Base-by-base conservation (phyloP, 116 monocot species). In the Zostera marina region DNA sequence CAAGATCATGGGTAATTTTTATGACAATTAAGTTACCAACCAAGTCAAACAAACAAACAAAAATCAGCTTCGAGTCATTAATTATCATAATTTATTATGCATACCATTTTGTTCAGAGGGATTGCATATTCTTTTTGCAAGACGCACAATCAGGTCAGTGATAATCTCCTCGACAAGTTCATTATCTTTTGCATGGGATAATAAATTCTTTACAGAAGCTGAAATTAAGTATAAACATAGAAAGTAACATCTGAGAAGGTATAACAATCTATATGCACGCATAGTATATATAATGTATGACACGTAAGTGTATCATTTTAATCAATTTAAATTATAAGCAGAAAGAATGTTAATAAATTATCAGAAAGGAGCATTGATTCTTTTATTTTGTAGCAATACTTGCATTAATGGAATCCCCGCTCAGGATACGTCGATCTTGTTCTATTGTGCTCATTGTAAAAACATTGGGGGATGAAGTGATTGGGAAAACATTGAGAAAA, bases 181-280 rank as follows among this genome's bases (percentile, higher is more conserved):
- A 16, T 19, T 59, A 24, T 80, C 78, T 51, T 80, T 80, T 76
- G 68, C 65, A 46, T 53, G 72, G 44, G 69, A 65, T 14, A 85
- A 52, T 60, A 89, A 65, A 69, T 77, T 89, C 76, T 82, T 96
- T 72, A 96, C 19, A 44, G 85, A 85, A 54, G 78, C 96, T 96
- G 72, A 47, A 62, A 55, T 9, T 38, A 55, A 55, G 55, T 26
- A 55, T 8, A 8, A 55, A 55, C 2, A 26, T 3, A 6, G n/a
- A 3, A 25, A 6, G 7, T 10, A 25, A 24, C n/a, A 7, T 7
- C 13, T 2, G 10, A 55, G 25, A 55, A 32, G 9, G 11, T 24
- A 32, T 14, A 55, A 14, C n/a, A 55, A 24, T n/a, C n/a, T n/a
- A n/a, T 38, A 55, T 14, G 55, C 8, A 55, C 6, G 55, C 38